phyloP scores from a whole-genome alignment of 2,329 filamentous ascomycete genomes.

The Xylaria arbuscula region DNA sequence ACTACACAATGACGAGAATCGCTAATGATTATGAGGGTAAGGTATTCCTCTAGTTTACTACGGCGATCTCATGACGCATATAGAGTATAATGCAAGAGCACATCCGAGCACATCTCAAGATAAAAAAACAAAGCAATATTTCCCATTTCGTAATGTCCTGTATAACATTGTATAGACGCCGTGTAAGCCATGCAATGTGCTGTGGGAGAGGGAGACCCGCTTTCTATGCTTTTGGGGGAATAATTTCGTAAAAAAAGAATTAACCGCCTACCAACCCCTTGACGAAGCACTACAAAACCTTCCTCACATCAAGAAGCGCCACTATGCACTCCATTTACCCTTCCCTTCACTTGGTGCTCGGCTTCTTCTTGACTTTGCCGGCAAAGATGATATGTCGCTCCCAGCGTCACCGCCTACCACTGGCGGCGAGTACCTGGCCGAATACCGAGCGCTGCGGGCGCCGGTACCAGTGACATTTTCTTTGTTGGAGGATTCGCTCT shows the following conservation, averaged over 20 bases:
- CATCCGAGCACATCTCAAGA: not conserved
- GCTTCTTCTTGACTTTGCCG: constrained; percentile 42
- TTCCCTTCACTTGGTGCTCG: constrained; percentile 45
- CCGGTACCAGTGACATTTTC: constrained; percentile 41
- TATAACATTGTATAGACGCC: constrained; percentile 28
- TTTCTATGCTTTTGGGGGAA: constrained; percentile 24
- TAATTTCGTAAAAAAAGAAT: constrained; percentile 2
- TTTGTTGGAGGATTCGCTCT: constrained; percentile 46
- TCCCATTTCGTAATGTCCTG: constrained; percentile 12
- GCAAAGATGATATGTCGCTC: constrained; percentile 24
- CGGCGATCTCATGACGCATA: too few species aligned
- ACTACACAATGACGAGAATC: too few species aligned
- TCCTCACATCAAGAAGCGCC: constrained; percentile 34
- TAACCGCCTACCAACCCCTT: not conserved
- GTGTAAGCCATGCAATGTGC: constrained; percentile 20
- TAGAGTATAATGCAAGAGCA: too few species aligned
- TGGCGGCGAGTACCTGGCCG: constrained; percentile 39
- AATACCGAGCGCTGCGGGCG: constrained; percentile 38
- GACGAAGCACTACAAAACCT: not conserved
- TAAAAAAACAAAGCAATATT: not conserved
- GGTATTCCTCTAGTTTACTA: too few species aligned
- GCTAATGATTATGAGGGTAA: too few species aligned
- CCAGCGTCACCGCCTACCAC: constrained; percentile 22
- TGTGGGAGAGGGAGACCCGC: not conserved
- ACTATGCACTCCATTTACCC: constrained; percentile 43